Conservation (phyloP, 176 grass and related monocot genomes). For the Puccinellia tenuiflora region DNA sequence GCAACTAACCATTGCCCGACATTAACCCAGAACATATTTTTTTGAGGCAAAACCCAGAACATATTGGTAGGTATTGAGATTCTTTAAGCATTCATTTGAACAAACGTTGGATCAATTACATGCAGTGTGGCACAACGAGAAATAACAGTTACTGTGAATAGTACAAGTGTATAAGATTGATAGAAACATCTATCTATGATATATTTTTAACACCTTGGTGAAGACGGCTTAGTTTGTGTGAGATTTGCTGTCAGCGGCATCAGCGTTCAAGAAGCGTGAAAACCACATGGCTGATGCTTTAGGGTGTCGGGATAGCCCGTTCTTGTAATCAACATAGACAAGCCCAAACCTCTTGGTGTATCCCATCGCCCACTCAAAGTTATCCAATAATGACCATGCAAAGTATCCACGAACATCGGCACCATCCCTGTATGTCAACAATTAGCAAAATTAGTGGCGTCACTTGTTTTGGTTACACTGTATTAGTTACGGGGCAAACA, state of each 20-base stretch:
- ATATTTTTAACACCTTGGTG: background rate
- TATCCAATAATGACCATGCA: slow-evolving; percentile 89
- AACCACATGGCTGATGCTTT: slow-evolving; percentile 19
- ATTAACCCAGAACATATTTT: background rate
- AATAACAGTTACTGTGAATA: background rate
- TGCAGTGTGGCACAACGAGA: background rate
- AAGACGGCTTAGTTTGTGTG: background rate
- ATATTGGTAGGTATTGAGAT: background rate
- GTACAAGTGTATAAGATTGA: background rate
- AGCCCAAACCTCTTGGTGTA: slow-evolving; percentile 68
- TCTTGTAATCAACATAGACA: slow-evolving; percentile 16
- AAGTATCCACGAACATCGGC: slow-evolving; percentile 82
- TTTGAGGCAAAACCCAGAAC: no score
- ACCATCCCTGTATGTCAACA: slow-evolving; percentile 54
- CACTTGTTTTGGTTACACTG: background rate
- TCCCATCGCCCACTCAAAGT: slow-evolving; percentile 96
- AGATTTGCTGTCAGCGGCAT: background rate
- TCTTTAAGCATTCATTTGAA: background rate
- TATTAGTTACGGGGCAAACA: background rate
- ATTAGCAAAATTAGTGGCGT: background rate
- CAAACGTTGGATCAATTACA: background rate
- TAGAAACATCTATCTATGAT: background rate
- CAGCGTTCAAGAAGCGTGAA: background rate
- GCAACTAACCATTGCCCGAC: background rate
- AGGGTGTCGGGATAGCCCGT: background rate